A percentile compares a stretch with the other conserved stretches of the same genome.
These are phyloP conservation scores for Leishmania tarentolae DNA, from an alignment of 208 protist genomes.

Conservation along the genomic window DNA sequence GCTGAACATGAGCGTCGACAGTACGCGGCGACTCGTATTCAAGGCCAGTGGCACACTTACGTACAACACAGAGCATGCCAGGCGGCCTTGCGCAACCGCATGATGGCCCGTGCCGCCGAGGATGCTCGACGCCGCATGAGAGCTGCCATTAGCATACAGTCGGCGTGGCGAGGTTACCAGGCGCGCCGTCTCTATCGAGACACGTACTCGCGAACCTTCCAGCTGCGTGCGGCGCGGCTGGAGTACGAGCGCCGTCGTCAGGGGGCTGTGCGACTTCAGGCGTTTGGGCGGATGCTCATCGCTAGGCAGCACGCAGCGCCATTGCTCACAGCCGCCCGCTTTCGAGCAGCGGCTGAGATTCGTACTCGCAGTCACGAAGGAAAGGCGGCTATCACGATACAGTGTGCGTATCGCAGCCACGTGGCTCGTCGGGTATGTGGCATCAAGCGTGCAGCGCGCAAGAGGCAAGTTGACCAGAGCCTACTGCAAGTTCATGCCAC, in stretches of 20 bases:
- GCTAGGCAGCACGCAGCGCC: slow-evolving; percentile 33
- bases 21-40: slow-evolving; percentile 31
- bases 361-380: slow-evolving; percentile 30
- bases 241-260: slow-evolving; percentile 52
- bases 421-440: slow-evolving; percentile 37
- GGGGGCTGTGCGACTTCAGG: slow-evolving; percentile 71
- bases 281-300: slow-evolving; percentile 73
- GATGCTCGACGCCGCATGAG: slow-evolving; percentile 37
- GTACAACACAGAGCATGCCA: slow-evolving; percentile 21
- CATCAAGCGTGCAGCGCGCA: slow-evolving; percentile 20
- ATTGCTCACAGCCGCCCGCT: slow-evolving; percentile 48
- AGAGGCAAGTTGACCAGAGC: not conserved
- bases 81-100: slow-evolving; percentile 28
- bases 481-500: not conserved
- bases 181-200: slow-evolving; percentile 28
- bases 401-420: slow-evolving; percentile 64
- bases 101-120: slow-evolving; percentile 37
- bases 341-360: slow-evolving; percentile 58
- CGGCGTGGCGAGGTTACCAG: slow-evolving; percentile 51
- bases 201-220: slow-evolving; percentile 30
- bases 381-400: slow-evolving; percentile 54
- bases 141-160: slow-evolving; percentile 70
- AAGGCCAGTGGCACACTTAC: slow-evolving; percentile 29
- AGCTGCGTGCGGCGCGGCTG: slow-evolving; percentile 41
- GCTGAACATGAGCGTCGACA: slow-evolving; percentile 24